Percentiles rank a stretch among this genome's conserved stretches.
Evolutionary conservation across 768 basidiomycete genomes (phyloP).

Genomic region (Leccinellum rugosiceps): DNA sequence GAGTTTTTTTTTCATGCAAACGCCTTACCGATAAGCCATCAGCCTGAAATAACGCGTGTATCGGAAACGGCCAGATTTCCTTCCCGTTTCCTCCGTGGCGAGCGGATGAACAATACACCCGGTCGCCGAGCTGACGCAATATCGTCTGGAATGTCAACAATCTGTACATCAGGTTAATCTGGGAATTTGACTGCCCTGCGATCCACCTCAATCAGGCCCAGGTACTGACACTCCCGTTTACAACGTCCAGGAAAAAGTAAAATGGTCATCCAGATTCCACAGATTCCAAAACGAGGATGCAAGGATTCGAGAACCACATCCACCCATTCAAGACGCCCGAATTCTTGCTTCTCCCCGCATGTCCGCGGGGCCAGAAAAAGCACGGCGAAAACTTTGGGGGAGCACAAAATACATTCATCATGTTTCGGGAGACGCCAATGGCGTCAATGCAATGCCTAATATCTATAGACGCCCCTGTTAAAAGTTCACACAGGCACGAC

Average conservation of each 20-base stretch:
- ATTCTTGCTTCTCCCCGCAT: neutral
- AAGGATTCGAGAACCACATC: neutral
- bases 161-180: neutral
- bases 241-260: neutral
- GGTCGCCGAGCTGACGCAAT: neutral
- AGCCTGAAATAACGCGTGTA: neutral
- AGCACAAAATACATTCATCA: neutral
- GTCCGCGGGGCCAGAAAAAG: neutral
- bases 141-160: neutral
- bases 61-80: neutral
- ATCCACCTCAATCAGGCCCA: neutral
- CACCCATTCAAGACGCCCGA: neutral
- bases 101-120: neutral
- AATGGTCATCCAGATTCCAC: neutral
- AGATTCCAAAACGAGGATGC: neutral
- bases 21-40: conserved; percentile 3
- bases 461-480: neutral
- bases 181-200: neutral
- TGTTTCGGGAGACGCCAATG: neutral
- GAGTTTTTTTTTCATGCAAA: neutral
- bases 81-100: conserved; percentile 2
- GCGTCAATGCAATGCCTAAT: neutral
- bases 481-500: neutral
- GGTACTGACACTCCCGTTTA: neutral
- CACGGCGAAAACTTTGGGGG: neutral